Evolutionary conservation across 257 asterid species (phyloP).

Genomic region (Oldenlandia corymbosa): DNA sequence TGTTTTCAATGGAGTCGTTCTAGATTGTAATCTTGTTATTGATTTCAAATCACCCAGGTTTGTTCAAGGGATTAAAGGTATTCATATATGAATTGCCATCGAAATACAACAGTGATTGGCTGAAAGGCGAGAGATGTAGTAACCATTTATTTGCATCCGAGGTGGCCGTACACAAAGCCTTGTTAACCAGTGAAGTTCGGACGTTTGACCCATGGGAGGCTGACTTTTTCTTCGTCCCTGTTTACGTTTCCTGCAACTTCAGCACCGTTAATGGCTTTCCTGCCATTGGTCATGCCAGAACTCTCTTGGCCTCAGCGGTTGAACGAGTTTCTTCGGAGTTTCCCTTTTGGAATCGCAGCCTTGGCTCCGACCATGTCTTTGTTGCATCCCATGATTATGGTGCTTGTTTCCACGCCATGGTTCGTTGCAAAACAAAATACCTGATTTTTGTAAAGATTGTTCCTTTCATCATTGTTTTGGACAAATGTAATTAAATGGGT

Average conservation of each 20-base stretch:
- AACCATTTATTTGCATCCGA: constrained; percentile 82
- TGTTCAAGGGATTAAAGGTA: constrained; percentile 44
- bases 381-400: constrained; percentile 97
- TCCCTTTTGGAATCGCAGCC: constrained; percentile 85
- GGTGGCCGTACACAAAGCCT: constrained; percentile 72
- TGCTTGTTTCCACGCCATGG: constrained; percentile 93
- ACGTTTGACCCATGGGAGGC: constrained; percentile 63
- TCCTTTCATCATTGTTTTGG: background rate
- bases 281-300: constrained; percentile 82
- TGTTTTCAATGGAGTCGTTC: background rate
- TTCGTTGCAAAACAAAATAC: constrained; percentile 7
- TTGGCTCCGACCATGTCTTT: constrained; percentile 80
- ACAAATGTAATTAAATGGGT: background rate
- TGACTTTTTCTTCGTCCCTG: constrained; percentile 87
- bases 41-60: constrained; percentile 18
- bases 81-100: constrained; percentile 69
- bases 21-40: background rate
- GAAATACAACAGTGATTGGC: constrained; percentile 62
- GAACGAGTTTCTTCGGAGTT: constrained; percentile 37
- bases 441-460: background rate
- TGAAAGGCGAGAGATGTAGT: constrained; percentile 54
- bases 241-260: constrained; percentile 84
- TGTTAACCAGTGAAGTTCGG: constrained; percentile 40
- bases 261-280: constrained; percentile 89
- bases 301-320: constrained; percentile 52